Evolutionary conservation across 768 basidiomycete genomes (phyloP).

Genomic region (Tubosaeta sp.): DNA sequence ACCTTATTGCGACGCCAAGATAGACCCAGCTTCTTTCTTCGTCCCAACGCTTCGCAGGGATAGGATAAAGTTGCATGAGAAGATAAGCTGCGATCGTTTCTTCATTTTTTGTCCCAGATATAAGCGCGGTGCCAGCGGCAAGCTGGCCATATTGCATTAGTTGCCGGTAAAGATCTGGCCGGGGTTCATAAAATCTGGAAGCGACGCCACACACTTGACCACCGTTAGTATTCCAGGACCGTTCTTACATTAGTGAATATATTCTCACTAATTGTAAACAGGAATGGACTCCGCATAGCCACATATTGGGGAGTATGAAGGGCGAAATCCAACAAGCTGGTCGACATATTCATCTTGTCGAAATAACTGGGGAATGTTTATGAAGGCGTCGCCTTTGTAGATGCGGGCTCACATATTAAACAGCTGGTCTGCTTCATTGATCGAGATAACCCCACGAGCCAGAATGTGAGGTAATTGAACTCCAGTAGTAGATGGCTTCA

Average conservation of each 20-base stretch:
- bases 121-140: conserved; percentile 73
- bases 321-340: conserved; percentile 74
- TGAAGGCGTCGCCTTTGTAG: neutral
- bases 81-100: conserved; percentile 86
- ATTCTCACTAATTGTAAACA: conserved; percentile 84
- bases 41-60: conserved; percentile 77
- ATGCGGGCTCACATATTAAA: conserved; percentile 57
- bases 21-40: conserved; percentile 90
- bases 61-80: conserved; percentile 69
- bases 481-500: conserved; percentile 36
- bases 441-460: conserved; percentile 56
- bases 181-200: conserved; percentile 72
- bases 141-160: conserved; percentile 73
- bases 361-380: conserved; percentile 51
- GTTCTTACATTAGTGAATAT: neutral
- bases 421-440: conserved; percentile 63
- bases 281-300: conserved; percentile 80
- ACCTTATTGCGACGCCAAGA: conserved; percentile 86
- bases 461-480: conserved; percentile 64
- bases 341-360: conserved; percentile 71
- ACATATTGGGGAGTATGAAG: conserved; percentile 83
- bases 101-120: conserved; percentile 73
- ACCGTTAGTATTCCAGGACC: conserved; percentile 4
- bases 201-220: conserved; percentile 78
- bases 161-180: conserved; percentile 64